Percentiles rank a stretch among this genome's conserved stretches.
Evolutionary conservation across 257 asterid genomes (phyloP).

Genomic region (Nicotiana tomentosiformis): DNA sequence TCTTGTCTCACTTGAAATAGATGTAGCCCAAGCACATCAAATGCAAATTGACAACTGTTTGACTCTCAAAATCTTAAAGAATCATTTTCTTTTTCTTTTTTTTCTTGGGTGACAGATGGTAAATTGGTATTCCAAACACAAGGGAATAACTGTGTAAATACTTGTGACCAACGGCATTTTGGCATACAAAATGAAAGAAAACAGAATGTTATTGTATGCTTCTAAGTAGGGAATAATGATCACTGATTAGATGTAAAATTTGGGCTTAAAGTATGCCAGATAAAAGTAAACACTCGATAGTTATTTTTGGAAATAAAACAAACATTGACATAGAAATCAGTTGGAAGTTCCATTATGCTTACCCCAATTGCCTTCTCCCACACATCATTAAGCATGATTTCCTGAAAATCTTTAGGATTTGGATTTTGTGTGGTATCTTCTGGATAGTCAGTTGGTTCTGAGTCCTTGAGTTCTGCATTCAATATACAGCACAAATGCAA

Average conservation of each 20-base stretch:
- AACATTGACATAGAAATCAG: neutral
- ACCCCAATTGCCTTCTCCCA: slow-evolving; percentile 44
- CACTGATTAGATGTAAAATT: neutral
- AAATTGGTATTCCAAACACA: neutral
- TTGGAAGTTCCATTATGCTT: slow-evolving; percentile 14
- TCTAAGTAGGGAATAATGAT: neutral
- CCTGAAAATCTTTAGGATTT: slow-evolving; percentile 18
- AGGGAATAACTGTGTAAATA: neutral
- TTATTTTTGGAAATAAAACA: neutral
- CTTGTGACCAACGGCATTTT: neutral
- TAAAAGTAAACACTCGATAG: neutral
- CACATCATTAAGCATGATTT: slow-evolving; percentile 38
- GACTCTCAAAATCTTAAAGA: neutral
- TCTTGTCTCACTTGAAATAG: neutral
- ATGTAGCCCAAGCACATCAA: neutral
- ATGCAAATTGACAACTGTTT: neutral
- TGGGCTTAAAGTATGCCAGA: neutral
- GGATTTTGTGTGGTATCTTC: neutral
- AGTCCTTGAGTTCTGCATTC: slow-evolving; percentile 15
- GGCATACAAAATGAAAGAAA: neutral
- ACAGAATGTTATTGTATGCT: neutral
- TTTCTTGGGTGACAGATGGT: neutral
- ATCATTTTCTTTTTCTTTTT: neutral
- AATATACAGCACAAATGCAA: neutral
- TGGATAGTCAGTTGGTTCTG: slow-evolving; percentile 3